Evolutionary conservation across 129 eudicot genomes (phyloP).

Genomic region (Arctium minus): DNA sequence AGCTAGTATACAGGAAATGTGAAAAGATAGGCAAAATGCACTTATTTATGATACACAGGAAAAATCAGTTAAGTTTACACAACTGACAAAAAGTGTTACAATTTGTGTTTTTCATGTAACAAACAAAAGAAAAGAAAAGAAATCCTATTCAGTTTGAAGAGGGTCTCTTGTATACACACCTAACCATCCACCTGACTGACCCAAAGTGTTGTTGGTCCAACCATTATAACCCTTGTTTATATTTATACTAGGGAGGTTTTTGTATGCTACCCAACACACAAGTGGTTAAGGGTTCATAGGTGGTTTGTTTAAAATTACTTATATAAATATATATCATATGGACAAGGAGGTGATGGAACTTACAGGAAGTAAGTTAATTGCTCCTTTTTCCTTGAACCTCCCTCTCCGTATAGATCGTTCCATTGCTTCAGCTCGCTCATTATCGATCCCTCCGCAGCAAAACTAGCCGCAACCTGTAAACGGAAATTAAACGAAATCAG

Average conservation of each 20-base stretch:
- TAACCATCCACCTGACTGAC: conserved; percentile 1
- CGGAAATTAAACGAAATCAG: not conserved
- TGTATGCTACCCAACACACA: not conserved
- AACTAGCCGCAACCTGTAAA: conserved; percentile 91
- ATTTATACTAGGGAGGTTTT: not conserved
- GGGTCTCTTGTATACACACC: conserved; percentile 13
- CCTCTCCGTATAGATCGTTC: conserved; percentile 89
- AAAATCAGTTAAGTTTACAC: not conserved
- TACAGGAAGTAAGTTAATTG: conserved; percentile 76
- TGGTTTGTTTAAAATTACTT: conserved; percentile 1
- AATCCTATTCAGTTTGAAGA: conserved; percentile 4
- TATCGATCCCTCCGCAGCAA: conserved; percentile 77
- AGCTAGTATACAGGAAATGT: not conserved
- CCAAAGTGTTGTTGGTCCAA: not conserved
- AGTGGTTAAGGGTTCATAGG: conserved; percentile 9
- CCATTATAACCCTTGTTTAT: not conserved
- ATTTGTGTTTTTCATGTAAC: not conserved
- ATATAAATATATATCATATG: not conserved
- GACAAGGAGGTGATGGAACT: conserved; percentile 12
- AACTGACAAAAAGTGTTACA: not conserved
- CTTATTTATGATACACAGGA: conserved; percentile 13
- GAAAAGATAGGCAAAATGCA: not conserved
- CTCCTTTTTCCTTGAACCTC: conserved; percentile 95
- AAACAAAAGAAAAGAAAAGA: not conserved
- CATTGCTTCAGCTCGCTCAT: conserved; percentile 94